Base-by-base conservation (phyloP, 2,329 filamentous ascomycete species). In the Alternaria triticina region DNA sequence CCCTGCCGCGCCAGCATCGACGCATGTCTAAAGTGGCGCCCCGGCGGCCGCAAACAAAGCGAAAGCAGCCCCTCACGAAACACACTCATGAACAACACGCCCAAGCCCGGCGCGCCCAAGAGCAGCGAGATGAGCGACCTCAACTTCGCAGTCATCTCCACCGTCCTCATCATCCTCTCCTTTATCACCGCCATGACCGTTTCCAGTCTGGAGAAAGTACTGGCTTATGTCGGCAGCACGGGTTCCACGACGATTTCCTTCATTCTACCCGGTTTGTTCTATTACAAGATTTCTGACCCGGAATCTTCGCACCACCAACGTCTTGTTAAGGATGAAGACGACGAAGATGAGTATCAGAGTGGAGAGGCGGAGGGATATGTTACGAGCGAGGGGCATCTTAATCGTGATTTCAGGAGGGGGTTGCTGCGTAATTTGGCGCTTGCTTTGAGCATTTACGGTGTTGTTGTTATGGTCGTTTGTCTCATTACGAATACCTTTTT, bases 231-330 rank as follows among this genome's bases (percentile, higher is more conserved):
- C 11, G 96, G 96, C 40, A 94, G 91, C 72, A 99, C 96, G 0
- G 96, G 96, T 57, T 95, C 91, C 55, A 99, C 96, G 0, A 93
- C 93, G 65, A 99, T 99, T 73, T 97, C 93, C 65, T 99, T 99
- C 78, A 98, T 99, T 69, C 86, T 99, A 0, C 96, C 96, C 0
- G 96, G 96, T 0, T 82, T 99, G 5, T 99, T 99, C 80, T 99
- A 98, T 81, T 99, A 98, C 83, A 98, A 98, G 81, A 98, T 99
- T 64, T 96, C 93, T 12, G 89, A 93, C 23, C 96, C 96, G 0
- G 91, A 97, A 59, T 95, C 92, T 47, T 87, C 90, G 27, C 89
- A 95, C 66, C 94, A 97, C 72, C 95, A 97, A 77, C 88, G 91
- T 13, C 84, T 98, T 10, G 84, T 93, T 66, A 98, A 98, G 79